Evolutionary conservation across 441 rosid genomes (phyloP).

Genomic region (Lepidium campestre): DNA sequence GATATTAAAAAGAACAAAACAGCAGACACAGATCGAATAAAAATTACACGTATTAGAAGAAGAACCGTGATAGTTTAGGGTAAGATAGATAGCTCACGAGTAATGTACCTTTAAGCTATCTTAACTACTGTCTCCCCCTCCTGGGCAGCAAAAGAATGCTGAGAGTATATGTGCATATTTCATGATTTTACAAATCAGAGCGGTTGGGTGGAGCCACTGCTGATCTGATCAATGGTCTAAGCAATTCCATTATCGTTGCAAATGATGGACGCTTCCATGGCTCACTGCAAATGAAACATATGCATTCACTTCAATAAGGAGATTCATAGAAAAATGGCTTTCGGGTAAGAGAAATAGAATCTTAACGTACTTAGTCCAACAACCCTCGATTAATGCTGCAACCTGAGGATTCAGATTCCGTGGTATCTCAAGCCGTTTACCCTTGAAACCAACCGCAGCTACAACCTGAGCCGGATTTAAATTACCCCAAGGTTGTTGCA

Average conservation of each 20-base stretch:
- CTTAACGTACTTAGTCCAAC: constrained; percentile 82
- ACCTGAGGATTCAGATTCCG: constrained; percentile 70
- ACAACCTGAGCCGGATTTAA: constrained; percentile 99
- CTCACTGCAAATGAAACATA: constrained; percentile 43
- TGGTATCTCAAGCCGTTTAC: constrained; percentile 90
- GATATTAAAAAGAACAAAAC: background rate
- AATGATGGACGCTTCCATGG: constrained; percentile 99
- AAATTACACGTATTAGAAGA: background rate
- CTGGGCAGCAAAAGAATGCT: constrained; percentile 53
- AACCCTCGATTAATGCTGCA: constrained; percentile 78
- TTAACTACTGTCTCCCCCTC: constrained; percentile 37
- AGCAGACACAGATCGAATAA: background rate
- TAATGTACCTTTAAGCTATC: constrained; percentile 24
- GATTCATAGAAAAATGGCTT: background rate
- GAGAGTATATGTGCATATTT: constrained; percentile 53
- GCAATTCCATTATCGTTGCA: constrained; percentile 71
- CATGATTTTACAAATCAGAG: constrained; percentile 36
- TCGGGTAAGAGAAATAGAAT: background rate
- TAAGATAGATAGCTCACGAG: background rate
- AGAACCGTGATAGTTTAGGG: background rate
- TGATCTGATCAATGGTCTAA: constrained; percentile 66
- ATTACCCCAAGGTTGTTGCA: constrained; percentile 94
- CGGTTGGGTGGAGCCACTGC: constrained; percentile 52
- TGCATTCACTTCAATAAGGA: background rate
- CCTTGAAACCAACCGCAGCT: constrained; percentile 93